Evolutionary conservation across 805 yeast genomes (phyloP).

Genomic region (Starmerella geochares): DNA sequence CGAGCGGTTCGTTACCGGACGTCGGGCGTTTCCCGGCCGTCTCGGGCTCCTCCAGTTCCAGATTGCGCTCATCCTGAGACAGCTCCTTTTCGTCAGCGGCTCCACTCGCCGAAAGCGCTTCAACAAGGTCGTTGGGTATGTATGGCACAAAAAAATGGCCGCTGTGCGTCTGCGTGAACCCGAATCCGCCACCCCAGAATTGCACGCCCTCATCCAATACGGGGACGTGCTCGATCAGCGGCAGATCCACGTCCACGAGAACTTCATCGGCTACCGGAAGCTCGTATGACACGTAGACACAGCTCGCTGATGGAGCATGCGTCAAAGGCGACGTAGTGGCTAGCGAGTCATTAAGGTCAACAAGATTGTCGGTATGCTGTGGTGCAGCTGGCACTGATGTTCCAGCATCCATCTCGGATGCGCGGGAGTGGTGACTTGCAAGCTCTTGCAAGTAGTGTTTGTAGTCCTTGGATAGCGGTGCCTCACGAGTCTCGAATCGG

Average conservation of each 20-base stretch:
- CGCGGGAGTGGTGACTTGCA: constrained; percentile 27
- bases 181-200: constrained; percentile 50
- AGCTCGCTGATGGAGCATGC: not conserved
- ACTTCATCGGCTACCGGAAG: constrained; percentile 25
- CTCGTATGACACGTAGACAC: constrained; percentile 11
- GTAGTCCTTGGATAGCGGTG: constrained; percentile 47
- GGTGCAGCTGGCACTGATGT: not conserved
- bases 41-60: constrained; percentile 13
- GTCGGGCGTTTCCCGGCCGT: constrained; percentile 11
- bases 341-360: not conserved
- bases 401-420: not conserved
- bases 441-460: constrained; percentile 37
- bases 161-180: constrained; percentile 43
- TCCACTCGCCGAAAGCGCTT: constrained; percentile 14
- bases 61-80: not conserved
- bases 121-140: constrained; percentile 19
- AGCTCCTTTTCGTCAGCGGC: constrained; percentile 11
- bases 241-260: constrained; percentile 30
- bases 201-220: constrained; percentile 60
- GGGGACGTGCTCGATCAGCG: constrained; percentile 53
- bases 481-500: constrained; percentile 74
- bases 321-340: not conserved
- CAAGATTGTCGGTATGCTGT: not conserved
- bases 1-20: constrained; percentile 32
- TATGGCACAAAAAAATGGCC: constrained; percentile 30